Percentiles rank a stretch among this genome's conserved stretches.
Evolutionary conservation across 306 rosid genomes (phyloP).

Genomic region (Fragaria nilgerrensis): DNA sequence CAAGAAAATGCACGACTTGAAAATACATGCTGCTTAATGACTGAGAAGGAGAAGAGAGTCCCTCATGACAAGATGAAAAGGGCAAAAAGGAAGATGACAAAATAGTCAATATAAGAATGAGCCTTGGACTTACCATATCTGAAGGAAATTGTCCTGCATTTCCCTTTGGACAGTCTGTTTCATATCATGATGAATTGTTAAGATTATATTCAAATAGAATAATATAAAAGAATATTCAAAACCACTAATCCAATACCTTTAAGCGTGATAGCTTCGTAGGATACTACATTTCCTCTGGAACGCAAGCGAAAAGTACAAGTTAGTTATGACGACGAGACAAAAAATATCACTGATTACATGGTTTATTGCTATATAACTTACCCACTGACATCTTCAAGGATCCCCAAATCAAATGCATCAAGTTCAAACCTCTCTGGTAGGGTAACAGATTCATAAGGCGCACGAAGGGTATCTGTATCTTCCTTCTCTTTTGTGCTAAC

Average conservation of each 20-base stretch:
- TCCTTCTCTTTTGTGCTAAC: conserved; percentile 30
- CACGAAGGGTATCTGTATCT: conserved; percentile 31
- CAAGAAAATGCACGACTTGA: background rate
- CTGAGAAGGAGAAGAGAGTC: background rate
- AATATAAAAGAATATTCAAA: conserved; percentile 5
- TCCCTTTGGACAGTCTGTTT: conserved; percentile 52
- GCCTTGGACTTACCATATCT: conserved; percentile 47
- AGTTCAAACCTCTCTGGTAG: conserved; percentile 70
- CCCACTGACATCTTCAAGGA: conserved; percentile 56
- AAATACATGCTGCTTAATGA: background rate
- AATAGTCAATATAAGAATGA: conserved; percentile 6
- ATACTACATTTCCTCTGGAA: conserved; percentile 54
- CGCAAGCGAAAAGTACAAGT: conserved; percentile 20
- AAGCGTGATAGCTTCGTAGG: conserved; percentile 66
- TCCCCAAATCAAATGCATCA: conserved; percentile 72
- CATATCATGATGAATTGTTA: conserved; percentile 32
- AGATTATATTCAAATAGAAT: conserved; percentile 18
- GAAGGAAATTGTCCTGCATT: conserved; percentile 36
- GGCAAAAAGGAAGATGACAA: background rate
- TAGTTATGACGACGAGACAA: background rate
- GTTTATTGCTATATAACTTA: conserved; percentile 37
- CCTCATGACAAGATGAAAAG: background rate
- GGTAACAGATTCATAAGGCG: conserved; percentile 43
- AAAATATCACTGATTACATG: conserved; percentile 14
- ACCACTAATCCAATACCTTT: conserved; percentile 51